Evolutionary conservation across 140 eudicot genomes (phyloP), one percentile per base, ranked within the genome.

Genomic region (Anethum foeniculum): DNA sequence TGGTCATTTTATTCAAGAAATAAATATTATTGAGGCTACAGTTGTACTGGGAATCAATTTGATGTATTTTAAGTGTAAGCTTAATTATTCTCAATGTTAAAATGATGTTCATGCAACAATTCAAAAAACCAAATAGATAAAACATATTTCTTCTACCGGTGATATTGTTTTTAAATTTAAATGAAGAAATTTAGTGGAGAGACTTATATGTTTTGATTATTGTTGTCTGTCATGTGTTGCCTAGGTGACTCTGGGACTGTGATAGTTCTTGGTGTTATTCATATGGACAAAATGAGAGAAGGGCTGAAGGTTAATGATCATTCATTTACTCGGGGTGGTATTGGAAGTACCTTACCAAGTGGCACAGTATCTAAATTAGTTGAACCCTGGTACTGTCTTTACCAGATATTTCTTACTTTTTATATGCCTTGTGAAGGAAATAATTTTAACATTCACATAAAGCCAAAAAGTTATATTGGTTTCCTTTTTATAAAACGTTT

Each of bases 211-310:
- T 13, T n/a, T 62, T 62, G 2, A 43, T 75, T 32, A 25, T 46
- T 52, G 28, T 36, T 64, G 34, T 71, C 49, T n/a, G 62, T 18
- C 32, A 1, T 71, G 62, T 78, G 75, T 68, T 77, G 32, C 78
- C 83, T 85, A 92, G 99, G 97, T 87, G 92, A 92, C 80, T 95
- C 85, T 81, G 98, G 99, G 82, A 95, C 97, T 75, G 85, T 95
- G 23, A 77, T 95, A 83, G 89, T 95, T 80, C 97, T 83, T 79
- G 92, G 86, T 60, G 89, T 87, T 79, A 86, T 69, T 73, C 91
- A 88, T 74, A 81, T 78, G 10, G 88, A 86, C 43, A 89, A 84
- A 76, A 82, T 89, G 25, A 62, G 78, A 68, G 76, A 85, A 38
- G 77, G 76, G 58, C 68, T 82, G 44, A 81, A 68, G 19, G 60